Conservation (phyloP, 768 basidiomycete species). For the Mycena crocata region DNA sequence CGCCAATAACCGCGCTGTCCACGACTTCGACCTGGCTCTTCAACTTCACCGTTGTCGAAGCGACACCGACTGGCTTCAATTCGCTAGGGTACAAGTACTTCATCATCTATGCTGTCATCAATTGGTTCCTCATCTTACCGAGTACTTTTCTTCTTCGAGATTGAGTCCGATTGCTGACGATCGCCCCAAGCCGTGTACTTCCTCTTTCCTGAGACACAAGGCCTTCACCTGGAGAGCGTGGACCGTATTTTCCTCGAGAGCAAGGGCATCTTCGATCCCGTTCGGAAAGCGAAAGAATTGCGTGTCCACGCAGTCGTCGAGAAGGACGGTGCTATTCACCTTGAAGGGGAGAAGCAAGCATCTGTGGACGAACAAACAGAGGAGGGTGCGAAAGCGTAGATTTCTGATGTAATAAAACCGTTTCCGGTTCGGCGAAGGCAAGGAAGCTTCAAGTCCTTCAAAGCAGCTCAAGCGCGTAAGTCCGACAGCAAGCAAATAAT, state of each 20-base stretch:
- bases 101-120: constrained; percentile 31
- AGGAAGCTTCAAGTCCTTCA: no score
- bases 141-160: constrained; percentile 14
- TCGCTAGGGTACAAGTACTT: constrained; percentile 30
- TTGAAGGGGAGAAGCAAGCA: constrained; percentile 11
- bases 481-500: no score
- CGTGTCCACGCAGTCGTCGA: constrained; percentile 15
- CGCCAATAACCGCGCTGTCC: constrained; percentile 31
- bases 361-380: constrained; percentile 6
- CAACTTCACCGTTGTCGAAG: constrained; percentile 33
- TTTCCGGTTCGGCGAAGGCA: background rate
- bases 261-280: constrained; percentile 30
- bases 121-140: constrained; percentile 32
- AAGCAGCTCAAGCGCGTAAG: no score
- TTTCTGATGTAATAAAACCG: background rate
- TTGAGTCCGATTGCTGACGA: background rate
- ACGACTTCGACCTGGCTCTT: constrained; percentile 34
- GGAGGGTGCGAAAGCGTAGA: background rate
- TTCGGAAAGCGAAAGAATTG: constrained; percentile 23
- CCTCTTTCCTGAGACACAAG: constrained; percentile 33
- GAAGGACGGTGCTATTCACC: constrained; percentile 3
- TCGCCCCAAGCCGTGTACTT: constrained; percentile 22
- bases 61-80: constrained; percentile 33
- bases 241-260: constrained; percentile 34
- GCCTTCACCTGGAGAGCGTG: constrained; percentile 33